Evolutionary conservation across 1,139 yeast genomes (phyloP), one percentile per base, ranked within the genome.

Genomic region (Pichia sp.): DNA sequence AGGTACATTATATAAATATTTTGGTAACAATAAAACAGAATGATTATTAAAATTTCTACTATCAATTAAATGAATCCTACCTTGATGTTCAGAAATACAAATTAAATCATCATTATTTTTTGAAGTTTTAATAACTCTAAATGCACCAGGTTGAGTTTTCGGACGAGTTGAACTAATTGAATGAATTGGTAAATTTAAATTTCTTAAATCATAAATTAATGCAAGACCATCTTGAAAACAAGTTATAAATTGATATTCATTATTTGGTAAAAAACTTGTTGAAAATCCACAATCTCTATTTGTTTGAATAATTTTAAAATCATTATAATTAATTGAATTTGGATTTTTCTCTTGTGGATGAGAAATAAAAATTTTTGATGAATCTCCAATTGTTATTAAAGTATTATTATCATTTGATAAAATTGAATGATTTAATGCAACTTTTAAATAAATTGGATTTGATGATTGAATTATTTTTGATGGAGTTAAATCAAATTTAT

Each of bases 151-250:
- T 33, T 71, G 71, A 4, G 70, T 59, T 35, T 65, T 66, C 45
- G 65, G 68, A 51, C 90, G 68, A 0, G 92, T 80, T 6, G 87
- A 80, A 43, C 68, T 66, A 37, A 83, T 69, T 49, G 72, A 74
- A 43, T 73, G 71, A 23, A 83, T 50, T 1, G 87, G 85, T 1
- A 60, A 49, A 2, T 60, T 57, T 44, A 78, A 59, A 50, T 82
- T 82, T 53, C 97, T 68, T 23, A 85, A 62, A 62, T 89, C 97
- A 61, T 81, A 89, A 23, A 89, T 65, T 51, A 81, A 68, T 51
- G 94, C 82, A 30, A 78, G 68, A 7, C 97, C 97, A 59, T 85
- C 89, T 63, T 89, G 96, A 61, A 87, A 87, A 25, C 90, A 81
- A 0, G 87, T 78, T 2, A 95, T 82, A 62, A 89, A 84, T 54